Percentiles rank a stretch among this genome's conserved stretches.
These are phyloP conservation scores for Euphorbia celastroides DNA, from an alignment of 441 rosid species.

Conservation along the genomic window DNA sequence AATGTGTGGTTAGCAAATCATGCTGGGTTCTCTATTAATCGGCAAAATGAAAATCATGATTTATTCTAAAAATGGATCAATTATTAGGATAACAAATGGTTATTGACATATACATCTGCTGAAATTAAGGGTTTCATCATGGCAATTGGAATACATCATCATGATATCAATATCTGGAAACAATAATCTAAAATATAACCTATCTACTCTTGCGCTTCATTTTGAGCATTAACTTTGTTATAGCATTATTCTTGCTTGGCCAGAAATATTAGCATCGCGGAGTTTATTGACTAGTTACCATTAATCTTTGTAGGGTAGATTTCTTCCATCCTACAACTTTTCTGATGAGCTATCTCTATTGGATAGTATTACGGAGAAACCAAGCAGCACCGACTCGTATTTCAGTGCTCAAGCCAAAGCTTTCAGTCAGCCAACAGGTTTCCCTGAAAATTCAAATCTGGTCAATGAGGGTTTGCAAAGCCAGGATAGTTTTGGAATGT, in stretches of 20 bases:
- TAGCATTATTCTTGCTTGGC: slow-evolving; percentile 2
- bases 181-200: background rate
- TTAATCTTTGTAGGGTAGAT: slow-evolving; percentile 45
- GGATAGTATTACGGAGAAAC: slow-evolving; percentile 29
- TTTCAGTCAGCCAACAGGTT: slow-evolving; percentile 34
- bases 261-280: background rate
- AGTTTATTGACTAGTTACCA: slow-evolving; percentile 6
- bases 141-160: background rate
- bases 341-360: slow-evolving; percentile 31
- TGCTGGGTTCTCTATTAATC: background rate
- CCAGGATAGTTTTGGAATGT: slow-evolving; percentile 90
- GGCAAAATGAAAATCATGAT: background rate
- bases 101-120: background rate
- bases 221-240: background rate
- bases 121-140: slow-evolving; percentile 3
- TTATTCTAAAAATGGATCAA: background rate
- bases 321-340: slow-evolving; percentile 30
- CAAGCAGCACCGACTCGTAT: slow-evolving; percentile 24
- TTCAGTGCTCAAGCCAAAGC: slow-evolving; percentile 24
- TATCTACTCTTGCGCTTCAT: slow-evolving; percentile 6
- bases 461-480: slow-evolving; percentile 51
- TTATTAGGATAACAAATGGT: background rate
- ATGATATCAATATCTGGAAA: background rate
- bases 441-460: slow-evolving; percentile 29
- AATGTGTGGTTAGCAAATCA: background rate